Base-by-base conservation (phyloP, 2,329 filamentous ascomycete genomes). In the Phialophora chinensis region DNA sequence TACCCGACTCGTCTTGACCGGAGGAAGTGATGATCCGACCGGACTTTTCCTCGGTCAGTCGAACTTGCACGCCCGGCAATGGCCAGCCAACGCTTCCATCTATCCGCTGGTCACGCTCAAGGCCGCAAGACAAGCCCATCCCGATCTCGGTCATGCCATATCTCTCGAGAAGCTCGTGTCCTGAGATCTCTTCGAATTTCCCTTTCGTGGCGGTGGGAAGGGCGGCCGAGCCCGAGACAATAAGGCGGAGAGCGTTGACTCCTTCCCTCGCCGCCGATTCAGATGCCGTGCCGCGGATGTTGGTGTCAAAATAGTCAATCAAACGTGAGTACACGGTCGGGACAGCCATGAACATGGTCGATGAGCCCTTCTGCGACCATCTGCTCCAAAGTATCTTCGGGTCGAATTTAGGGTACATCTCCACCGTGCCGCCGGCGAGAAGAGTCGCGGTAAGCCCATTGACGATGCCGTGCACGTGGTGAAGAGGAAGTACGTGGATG, bases 111-210 rank as follows among this genome's bases (percentile, higher is more conserved):
- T 80, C 76, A 63, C 86, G 87, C 71, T 89, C 85, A 4, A 98
- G 88, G 3, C 93, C 93, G 78, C 95, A 98, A 70, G 91, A 94
- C 35, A 99, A 85, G 0, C 93, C 95, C 95, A 99, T 98, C 72
- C 95, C 95, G 1, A 98, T 93, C 81, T 99, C 95, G 4, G 95
- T 99, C 95, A 99, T 83, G 2, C 83, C 83, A 66, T 84, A 85
- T 1, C 82, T 76, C 69, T 84, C 78, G 2, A 84, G 73, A 17
- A 85, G 75, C 11, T 75, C 76, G 67, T 81, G 78, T 14, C 77
- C 76, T 0, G 78, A 79, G 25, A 81, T 80, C 25, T 79, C 76
- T 2, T 74, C 73, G 47, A 80, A 81, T 59, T 76, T 79, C 27
- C 72, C 70, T 66, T 79, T 81, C 33, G 79, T 79, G 0, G 79